These are phyloP conservation scores for Cicer cuneatum DNA, from an alignment of 306 rosid species.

Conservation along the genomic window DNA sequence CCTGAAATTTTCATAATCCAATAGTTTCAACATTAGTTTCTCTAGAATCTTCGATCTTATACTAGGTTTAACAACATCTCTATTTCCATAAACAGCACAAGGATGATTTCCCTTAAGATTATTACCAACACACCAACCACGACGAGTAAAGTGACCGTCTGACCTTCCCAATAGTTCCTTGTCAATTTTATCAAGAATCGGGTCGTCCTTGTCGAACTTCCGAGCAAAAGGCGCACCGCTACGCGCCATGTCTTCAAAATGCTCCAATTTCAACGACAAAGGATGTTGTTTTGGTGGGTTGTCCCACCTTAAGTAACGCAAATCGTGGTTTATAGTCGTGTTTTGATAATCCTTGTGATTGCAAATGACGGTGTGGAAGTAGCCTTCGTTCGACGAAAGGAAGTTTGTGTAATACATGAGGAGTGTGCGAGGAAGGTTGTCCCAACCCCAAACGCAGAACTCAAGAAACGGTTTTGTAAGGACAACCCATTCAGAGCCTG, in stretches of 20 bases:
- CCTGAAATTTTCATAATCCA: constrained; percentile 80
- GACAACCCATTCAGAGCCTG: constrained; percentile 84
- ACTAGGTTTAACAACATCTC: constrained; percentile 67
- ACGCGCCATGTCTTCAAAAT: constrained; percentile 70
- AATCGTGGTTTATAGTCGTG: constrained; percentile 81
- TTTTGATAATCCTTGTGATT: constrained; percentile 93
- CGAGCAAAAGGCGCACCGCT: constrained; percentile 82
- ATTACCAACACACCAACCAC: constrained; percentile 75
- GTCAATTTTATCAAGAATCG: constrained; percentile 74
- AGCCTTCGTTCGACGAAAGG: constrained; percentile 80
- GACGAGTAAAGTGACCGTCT: constrained; percentile 61
- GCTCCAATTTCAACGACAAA: constrained; percentile 57
- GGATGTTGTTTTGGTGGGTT: constrained; percentile 76
- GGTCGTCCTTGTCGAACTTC: constrained; percentile 63
- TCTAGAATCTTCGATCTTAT: constrained; percentile 69
- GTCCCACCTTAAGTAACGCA: constrained; percentile 78
- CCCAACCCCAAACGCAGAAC: constrained; percentile 90
- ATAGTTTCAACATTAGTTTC: constrained; percentile 69
- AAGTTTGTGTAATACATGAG: constrained; percentile 88
- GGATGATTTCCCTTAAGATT: constrained; percentile 52
- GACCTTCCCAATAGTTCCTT: constrained; percentile 62
- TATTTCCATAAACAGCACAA: constrained; percentile 62
- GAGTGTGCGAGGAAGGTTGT: constrained; percentile 89
- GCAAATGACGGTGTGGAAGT: constrained; percentile 88
- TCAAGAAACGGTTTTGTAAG: constrained; percentile 74